These are phyloP conservation scores for Phytophthora vignae DNA, from an alignment of 352 stramenopile species.

Conservation along the genomic window DNA sequence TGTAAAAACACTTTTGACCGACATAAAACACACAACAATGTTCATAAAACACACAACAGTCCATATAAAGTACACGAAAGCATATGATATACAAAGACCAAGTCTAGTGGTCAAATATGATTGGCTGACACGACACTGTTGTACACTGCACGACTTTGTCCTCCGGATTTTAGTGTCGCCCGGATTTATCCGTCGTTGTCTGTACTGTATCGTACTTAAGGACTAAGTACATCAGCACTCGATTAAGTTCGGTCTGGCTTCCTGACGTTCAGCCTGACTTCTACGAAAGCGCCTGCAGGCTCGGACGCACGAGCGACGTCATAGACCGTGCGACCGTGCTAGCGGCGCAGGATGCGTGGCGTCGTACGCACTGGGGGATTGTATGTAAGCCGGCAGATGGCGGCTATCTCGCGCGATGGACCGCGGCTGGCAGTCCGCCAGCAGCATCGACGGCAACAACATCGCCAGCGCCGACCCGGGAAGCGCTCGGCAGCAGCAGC, in stretches of 20 bases:
- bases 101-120: too few species aligned
- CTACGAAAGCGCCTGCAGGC: neutral
- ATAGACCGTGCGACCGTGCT: constrained; percentile 8
- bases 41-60: too few species aligned
- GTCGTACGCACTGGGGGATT: constrained; percentile 16
- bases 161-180: too few species aligned
- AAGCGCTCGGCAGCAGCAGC: neutral
- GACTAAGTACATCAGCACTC: neutral
- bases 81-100: too few species aligned
- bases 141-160: too few species aligned
- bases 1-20: too few species aligned
- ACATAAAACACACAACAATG: too few species aligned
- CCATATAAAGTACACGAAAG: too few species aligned
- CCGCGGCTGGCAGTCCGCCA: constrained; percentile 5
- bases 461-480: neutral
- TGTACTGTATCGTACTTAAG: neutral
- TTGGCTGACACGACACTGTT: too few species aligned
- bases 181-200: too few species aligned
- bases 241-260: neutral
- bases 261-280: neutral
- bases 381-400: constrained; percentile 29
- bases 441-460: neutral
- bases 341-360: constrained; percentile 22
- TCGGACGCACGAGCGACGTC: neutral
- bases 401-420: constrained; percentile 24